Evolutionary conservation across 345 rosid genomes (phyloP), one percentile per base, ranked within the genome.

Genomic region (Mangifera indica): DNA sequence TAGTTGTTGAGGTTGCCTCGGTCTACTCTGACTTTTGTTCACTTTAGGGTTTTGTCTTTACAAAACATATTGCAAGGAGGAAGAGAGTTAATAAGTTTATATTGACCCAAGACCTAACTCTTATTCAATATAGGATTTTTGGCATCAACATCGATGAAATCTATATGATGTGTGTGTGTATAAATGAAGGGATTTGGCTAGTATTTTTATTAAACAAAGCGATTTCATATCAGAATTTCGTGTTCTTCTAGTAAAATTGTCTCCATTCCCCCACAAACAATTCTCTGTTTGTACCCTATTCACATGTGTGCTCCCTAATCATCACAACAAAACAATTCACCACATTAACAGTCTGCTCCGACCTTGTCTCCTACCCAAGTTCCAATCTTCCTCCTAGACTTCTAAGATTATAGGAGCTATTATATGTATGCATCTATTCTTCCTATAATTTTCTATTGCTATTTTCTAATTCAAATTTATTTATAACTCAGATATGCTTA

Each of bases 281-380:
- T 74, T 67, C 26, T 20, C 59, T 34, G 3, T 34, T 34, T 34
- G 77, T 69, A 78, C 77, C 59, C 73, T 59, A 81, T 72, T 75
- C 82, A 75, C 82, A 75, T 78, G 81, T 75, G 74, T 74, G 73
- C 37, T 53, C 54, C 55, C 60, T 74, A 71, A 63, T 74, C 84
- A 74, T 81, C 74, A 66, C 84, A 77, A 77, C 81, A 67, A 67
- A 77, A 77, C 84, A 81, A 81, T 68, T 57, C 66, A 24, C 44
- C 73, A 26, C 57, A 46, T 68, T 57, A 10, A 48, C 49, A 54
- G 52, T 56, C 62, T 63, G 71, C 66, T 73, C 65, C 80, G 65
- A 69, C 55, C 58, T 76, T 80, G 83, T 70, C 80, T 64, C 44
- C 58, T 73, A 71, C 78, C 76, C 68, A 58, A 40, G 14, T 71